Percentiles rank a stretch among this genome's conserved stretches.
These are phyloP conservation scores for Tritrichomonas musculus DNA, from an alignment of 208 protist genomes.

Conservation along the genomic window DNA sequence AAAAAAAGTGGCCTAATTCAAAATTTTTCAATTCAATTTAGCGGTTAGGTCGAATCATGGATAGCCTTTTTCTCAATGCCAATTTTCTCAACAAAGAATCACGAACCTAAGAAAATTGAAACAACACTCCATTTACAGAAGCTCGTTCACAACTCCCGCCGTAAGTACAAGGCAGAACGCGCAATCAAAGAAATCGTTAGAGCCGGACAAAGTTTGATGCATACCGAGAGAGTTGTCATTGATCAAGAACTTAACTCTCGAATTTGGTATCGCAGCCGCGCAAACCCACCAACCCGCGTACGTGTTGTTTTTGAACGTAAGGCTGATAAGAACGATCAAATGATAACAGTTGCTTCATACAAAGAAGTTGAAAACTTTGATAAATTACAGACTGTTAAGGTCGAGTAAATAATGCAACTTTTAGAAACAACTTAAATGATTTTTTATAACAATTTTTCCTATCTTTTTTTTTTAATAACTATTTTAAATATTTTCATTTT, in stretches of 20 bases:
- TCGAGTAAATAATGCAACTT: too few species aligned
- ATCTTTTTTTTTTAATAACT: too few species aligned
- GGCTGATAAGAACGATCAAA: conserved; percentile 1
- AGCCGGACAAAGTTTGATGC: not conserved
- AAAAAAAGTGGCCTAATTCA: too few species aligned
- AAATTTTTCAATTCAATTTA: too few species aligned
- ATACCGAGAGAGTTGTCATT: not conserved
- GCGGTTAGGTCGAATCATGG: too few species aligned
- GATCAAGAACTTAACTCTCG: conserved; percentile 16
- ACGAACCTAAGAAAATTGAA: not conserved
- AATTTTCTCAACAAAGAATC: too few species aligned
- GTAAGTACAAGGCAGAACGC: not conserved
- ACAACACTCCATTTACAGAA: conserved; percentile 24
- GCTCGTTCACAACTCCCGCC: not conserved
- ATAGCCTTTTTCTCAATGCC: too few species aligned
- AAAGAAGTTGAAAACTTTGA: not conserved
- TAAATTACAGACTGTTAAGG: not conserved
- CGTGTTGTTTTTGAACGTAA: not conserved
- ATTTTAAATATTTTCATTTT: too few species aligned
- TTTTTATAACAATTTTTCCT: too few species aligned
- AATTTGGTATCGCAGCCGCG: not conserved
- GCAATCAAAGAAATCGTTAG: not conserved
- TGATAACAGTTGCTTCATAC: conserved; percentile 6
- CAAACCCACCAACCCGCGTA: not conserved
- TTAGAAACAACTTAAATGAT: too few species aligned